These are phyloP conservation scores for Phytophthora chlamydospora DNA, from an alignment of 352 stramenopile species.

Conservation along the genomic window DNA sequence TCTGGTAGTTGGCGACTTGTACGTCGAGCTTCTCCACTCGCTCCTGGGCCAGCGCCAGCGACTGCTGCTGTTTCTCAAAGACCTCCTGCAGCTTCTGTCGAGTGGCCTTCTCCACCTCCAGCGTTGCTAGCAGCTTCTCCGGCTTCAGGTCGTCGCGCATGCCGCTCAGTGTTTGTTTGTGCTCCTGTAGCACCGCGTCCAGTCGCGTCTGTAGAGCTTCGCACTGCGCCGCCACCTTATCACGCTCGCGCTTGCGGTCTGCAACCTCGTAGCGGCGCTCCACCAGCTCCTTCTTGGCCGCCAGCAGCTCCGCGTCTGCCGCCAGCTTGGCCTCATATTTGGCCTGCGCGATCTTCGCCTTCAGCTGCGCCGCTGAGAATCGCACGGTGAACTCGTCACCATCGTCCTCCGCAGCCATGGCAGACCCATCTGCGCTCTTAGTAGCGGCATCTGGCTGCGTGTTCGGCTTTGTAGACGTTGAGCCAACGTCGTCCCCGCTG, in stretches of 20 bases:
- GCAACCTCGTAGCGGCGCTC: constrained; percentile 46
- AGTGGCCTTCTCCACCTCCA: constrained; percentile 61
- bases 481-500: neutral
- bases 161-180: constrained; percentile 57
- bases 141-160: constrained; percentile 55
- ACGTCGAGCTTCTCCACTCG: constrained; percentile 47
- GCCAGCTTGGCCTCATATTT: constrained; percentile 60
- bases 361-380: constrained; percentile 59
- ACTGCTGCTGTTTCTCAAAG: constrained; percentile 53
- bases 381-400: constrained; percentile 30
- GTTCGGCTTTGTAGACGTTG: neutral
- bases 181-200: constrained; percentile 49
- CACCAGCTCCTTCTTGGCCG: constrained; percentile 51
- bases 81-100: constrained; percentile 43
- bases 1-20: constrained; percentile 72
- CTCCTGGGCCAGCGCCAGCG: constrained; percentile 46
- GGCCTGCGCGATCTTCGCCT: constrained; percentile 57
- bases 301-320: constrained; percentile 53
- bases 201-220: constrained; percentile 41
- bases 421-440: neutral
- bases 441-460: neutral
- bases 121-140: constrained; percentile 54
- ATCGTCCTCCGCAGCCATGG: neutral
- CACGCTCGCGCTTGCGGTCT: constrained; percentile 31
- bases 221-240: constrained; percentile 22